Evolutionary conservation across 2,329 filamentous ascomycete genomes (phyloP), one percentile per base, ranked within the genome.

Genomic region (Pezicula carpinea): DNA sequence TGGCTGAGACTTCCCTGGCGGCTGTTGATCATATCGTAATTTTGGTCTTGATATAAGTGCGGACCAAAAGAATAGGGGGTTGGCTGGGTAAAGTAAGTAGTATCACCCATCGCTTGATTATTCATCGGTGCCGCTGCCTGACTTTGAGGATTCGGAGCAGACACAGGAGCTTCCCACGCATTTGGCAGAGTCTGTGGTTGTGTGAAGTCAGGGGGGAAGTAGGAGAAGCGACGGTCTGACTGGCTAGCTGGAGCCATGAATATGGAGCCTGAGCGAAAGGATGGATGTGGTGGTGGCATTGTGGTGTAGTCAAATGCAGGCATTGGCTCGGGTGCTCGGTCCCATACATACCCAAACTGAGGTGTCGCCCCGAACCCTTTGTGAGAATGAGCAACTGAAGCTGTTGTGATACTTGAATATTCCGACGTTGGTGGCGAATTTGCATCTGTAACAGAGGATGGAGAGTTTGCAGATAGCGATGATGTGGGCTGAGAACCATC

Each of bases 1-100:
- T 90, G 85, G 49, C 83, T 91, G 26, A 95, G 71, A 49, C 76
- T 87, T 54, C 82, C 89, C 58, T 80, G 81, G 49, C 75, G 77
- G 38, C 61, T 78, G 77, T 62, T 64, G 53, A 69, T 59, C 60
- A 72, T 64, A 50, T 69, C 62, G 23, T 68, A 69, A 47, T 69
- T 70, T 10, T 69, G 66, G 39, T 72, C 69, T 36, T 70, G 67
- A 53, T 54, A 64, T 35, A 59, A 35, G 43, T 54, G 57, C n/a
- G 54, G 49, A 3, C 53, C 53, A 45, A 65, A 64, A 21, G 47
- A 53, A 40, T 55, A 61, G 1, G 57, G 52, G n/a, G 53, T 51
- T 17, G 56, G 47, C 40, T 63, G 57, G 46, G 58, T 59, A 32
- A 62, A 60, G 36, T 64, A 63, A 2, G 51, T 43, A 6, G 55